These are phyloP conservation scores for Apiospora sp. DNA, from an alignment of 2,329 filamentous ascomycete species.

Conservation along the genomic window DNA sequence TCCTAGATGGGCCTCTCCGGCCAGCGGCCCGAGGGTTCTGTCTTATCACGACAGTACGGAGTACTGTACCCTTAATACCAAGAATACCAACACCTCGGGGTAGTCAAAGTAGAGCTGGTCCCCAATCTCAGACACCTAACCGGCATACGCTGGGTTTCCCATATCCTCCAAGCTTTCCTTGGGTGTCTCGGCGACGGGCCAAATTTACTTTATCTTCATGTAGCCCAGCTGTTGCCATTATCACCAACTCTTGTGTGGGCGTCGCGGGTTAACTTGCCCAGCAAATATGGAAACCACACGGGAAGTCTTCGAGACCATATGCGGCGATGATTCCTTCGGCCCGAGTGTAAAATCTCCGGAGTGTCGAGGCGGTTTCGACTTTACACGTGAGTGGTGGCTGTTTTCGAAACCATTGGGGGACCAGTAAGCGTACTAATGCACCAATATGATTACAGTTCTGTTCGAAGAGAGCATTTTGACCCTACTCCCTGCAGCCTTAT, in stretches of 20 bases:
- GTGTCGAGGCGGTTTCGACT: constrained; percentile 29
- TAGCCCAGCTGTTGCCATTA: background rate
- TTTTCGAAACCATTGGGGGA: constrained; percentile 4
- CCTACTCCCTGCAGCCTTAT: constrained; percentile 22
- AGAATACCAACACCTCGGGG: constrained; percentile 13
- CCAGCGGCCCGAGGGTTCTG: background rate
- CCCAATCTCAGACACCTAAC: background rate
- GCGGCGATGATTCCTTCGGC: constrained; percentile 26
- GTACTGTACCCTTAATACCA: background rate
- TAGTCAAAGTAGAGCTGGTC: background rate
- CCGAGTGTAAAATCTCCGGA: constrained; percentile 24
- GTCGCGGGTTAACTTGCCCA: background rate
- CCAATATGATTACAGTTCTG: background rate
- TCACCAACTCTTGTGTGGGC: constrained; percentile 6
- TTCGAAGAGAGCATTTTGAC: constrained; percentile 25
- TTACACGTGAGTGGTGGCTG: constrained; percentile 23
- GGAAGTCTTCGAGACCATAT: constrained; percentile 6
- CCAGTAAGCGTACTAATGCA: background rate
- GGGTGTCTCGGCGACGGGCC: background rate
- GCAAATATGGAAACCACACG: constrained; percentile 4
- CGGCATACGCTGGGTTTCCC: background rate
- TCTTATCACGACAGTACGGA: constrained; percentile 8
- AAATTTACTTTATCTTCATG: background rate
- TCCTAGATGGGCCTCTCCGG: constrained; percentile 9
- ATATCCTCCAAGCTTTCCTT: constrained; percentile 18